Base-by-base conservation (phyloP, 441 rosid genomes). In the Gossypium gossypioides region DNA sequence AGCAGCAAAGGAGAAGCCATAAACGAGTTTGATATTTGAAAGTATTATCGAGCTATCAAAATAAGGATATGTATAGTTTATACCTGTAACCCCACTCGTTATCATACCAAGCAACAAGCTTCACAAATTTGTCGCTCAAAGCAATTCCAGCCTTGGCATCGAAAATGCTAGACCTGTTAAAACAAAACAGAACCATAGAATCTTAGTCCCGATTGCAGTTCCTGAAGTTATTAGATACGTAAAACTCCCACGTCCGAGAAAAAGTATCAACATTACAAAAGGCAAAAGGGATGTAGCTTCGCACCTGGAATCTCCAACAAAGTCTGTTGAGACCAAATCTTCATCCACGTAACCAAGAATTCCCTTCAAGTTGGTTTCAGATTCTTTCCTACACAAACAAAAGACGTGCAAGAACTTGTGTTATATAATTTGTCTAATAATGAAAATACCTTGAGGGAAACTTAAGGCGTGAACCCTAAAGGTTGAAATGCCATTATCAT, bases 11-110 rank as follows among this genome's bases (percentile, higher is more conserved):
- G 42, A 37, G 10, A 37, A 37, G 42, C 42, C 42, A 37, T 7
- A 37, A 37, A 37, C 42, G 42, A 37, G 42, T 37, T 37, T 37
- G 42, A 37, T 34, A 37, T 37, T 9, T 63, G 2, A 19, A 18
- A 50, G 68, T 62, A 42, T 22, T 13, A 44, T 13, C 13, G 0
- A 21, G 68, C 16, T 12, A 2, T 13, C 0, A 8, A 10, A 4
- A 21, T 46, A 40, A 60, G 48, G 10, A 25, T 8, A 50, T 13
- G 24, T 1, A 21, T n/a, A 50, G 2, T n/a, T 84, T 87, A 85
- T 87, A 87, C 89, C 85, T 85, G 87, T 88, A 88, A 4, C 91
- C 91, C 91, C 86, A 81, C 72, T 83, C 91, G 4, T 87, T 85
- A 76, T 89, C 91, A 51, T 87, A 83, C 91, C 87, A 87, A 3